Base-by-base conservation (phyloP, 2,329 filamentous ascomycete species). In the Fonsecaea pugnacius region DNA sequence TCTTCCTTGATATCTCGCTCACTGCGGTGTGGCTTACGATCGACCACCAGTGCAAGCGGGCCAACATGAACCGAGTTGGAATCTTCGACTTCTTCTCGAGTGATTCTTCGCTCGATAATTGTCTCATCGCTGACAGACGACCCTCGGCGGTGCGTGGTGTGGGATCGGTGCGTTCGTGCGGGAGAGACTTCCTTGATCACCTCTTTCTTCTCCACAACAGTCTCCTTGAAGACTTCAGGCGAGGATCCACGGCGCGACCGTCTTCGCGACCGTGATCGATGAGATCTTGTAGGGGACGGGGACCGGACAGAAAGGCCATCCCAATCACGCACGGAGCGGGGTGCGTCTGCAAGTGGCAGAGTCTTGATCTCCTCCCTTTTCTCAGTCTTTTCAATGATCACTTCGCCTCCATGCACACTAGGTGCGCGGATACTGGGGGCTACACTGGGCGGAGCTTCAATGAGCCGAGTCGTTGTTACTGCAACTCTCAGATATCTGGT, bases 1-100 rank as follows among this genome's bases (percentile, higher is more conserved):
- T 95, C 90, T 35, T 87, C 83, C 55, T 87, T 85, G 69, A 95
- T 88, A 9, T 91, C 88, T 18, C 86, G 83, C 48, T 89, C 85
- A 6, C 78, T 80, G 68, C 70, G 79, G 72, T 72, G 78, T 74
- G 66, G 80, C 35, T 80, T 79, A 27, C 83, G 78, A 3, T 84
- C 79, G 2, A 85, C 72, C 46, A 85, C 80, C 10, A 87, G 71
- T 0, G 79, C 79, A 40, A 82, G 74, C 6, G 80, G 79, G 0
- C 79, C 79, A 48, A 77, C 75, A 40, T 72, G 67, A 16, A 83
- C 80, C 33, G 78, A 73, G 62, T 80, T 80, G 38, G 77, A 80
- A 60, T 82, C 80, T 66, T 81, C 79, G 36, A 79, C 72, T 43
- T 76, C 78, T 58, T 78, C 75, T 12, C 52, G 62, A 56, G 73